These are phyloP conservation scores for Astrephomene gubernaculifera DNA, from an alignment of 139 green algal species.

Conservation along the genomic window DNA sequence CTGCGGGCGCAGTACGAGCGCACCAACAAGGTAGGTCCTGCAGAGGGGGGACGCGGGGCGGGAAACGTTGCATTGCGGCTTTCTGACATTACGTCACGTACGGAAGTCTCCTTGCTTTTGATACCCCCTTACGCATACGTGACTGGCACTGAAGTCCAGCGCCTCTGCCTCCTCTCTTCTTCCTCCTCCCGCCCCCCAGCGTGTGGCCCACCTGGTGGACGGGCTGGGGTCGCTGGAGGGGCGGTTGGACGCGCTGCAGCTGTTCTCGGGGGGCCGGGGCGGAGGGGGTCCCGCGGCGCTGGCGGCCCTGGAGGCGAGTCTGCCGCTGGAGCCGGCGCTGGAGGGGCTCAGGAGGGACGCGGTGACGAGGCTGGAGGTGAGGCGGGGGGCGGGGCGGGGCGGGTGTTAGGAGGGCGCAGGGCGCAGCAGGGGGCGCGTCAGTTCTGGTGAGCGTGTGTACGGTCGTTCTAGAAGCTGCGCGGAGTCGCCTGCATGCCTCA, in stretches of 20 bases:
- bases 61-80: no score
- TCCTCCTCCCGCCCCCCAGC: no score
- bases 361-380: slow-evolving; percentile 5
- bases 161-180: no score
- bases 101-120: no score
- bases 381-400: not conserved
- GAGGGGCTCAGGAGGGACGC: slow-evolving; percentile 1
- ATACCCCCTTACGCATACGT: not conserved
- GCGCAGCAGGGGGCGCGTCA: no score
- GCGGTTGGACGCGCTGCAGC: slow-evolving; percentile 23
- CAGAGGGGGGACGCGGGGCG: no score
- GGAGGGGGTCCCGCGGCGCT: not conserved
- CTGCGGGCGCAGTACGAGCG: slow-evolving; percentile 10
- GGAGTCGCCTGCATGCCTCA: no score
- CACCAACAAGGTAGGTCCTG: slow-evolving; percentile 27
- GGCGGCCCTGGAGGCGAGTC: slow-evolving; percentile 9
- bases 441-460: no score
- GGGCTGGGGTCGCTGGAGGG: slow-evolving; percentile 15
- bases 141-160: no score
- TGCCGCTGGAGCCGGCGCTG: slow-evolving; percentile 40
- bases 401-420: no score
- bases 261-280: not conserved
- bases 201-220: slow-evolving; percentile 16
- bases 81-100: no score
- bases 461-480: no score